Evolutionary conservation across 139 green algal species (phyloP), one percentile per base, ranked within the genome.

Genomic region (Volvox africanus): DNA sequence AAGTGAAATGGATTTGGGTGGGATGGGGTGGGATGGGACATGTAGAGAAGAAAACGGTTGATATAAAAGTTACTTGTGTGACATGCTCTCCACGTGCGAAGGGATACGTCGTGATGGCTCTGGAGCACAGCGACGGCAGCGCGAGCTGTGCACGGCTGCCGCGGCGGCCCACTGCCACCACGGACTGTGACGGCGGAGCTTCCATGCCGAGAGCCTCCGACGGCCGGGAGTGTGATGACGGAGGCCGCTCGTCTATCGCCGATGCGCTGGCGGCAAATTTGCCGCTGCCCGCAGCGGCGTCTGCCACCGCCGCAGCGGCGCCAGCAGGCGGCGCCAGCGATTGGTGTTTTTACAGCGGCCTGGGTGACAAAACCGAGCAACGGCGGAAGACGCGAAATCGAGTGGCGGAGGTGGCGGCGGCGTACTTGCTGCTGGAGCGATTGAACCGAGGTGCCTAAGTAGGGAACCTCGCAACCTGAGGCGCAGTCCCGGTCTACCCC

Each of bases 81-180:
- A 5, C 44, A 55, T 55, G 5, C 5, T 55, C 44, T 9, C 9
- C 44, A 55, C 44, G 44, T n/a, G 9, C 44, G 36, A 82, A 95
- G 92, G 94, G 96, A 16, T 97, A 95, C 83, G 76, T 96, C 24
- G 96, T 97, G 19, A 78, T 96, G 84, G 93, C 95, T 12, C 44
- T 97, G 73, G 96, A 97, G 91, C 96, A 97, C 86, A 85, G 93
- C 0, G 96, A 97, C 91, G 95, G 94, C 28, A 94, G 91, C 20
- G 92, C 94, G 2, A 91, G 86, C 35, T 77, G 87, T 12, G 89
- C 87, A 1, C 86, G 90, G 0, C 76, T 96, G 79, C 92, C 95
- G 22, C 87, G 90, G 36, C 89, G 30, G 22, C 24, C 84, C 26
- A 28, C 69, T 2, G n/a, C 69, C 37, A 75, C 26, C 65, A 12